phyloP scores from a whole-genome alignment of 1,284 basidiomycete genomes.

The Quambalaria eucalypti region DNA sequence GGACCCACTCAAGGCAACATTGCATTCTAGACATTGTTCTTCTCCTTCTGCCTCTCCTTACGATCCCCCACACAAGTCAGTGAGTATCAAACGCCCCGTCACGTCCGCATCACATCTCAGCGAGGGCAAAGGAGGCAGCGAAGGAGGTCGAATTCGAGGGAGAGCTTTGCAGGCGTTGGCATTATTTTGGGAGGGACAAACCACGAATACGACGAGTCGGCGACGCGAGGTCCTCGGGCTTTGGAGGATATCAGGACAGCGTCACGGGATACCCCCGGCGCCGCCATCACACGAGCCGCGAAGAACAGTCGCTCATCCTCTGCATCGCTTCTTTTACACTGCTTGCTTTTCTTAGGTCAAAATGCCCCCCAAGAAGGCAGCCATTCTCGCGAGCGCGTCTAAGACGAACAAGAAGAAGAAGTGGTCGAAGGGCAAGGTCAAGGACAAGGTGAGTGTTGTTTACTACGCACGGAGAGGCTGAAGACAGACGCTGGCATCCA shows the following conservation, averaged over 20 bases:
- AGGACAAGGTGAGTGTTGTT: constrained; percentile 71
- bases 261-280: not conserved
- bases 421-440: constrained; percentile 99
- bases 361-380: constrained; percentile 48
- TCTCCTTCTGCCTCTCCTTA: not conserved
- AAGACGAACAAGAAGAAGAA: constrained; percentile 86
- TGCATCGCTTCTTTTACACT: no score
- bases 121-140: not conserved
- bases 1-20: no score
- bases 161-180: not conserved
- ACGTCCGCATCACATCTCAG: not conserved
- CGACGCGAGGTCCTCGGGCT: not conserved
- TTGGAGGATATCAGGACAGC: not conserved
- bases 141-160: not conserved
- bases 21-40: no score
- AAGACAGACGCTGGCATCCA: not conserved
- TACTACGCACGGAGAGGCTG: not conserved
- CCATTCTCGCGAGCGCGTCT: constrained; percentile 44
- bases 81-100: not conserved
- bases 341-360: constrained; percentile 10
- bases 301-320: no score
- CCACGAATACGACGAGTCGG: not conserved
- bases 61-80: not conserved
- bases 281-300: no score
- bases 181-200: no score